phyloP scores from a whole-genome alignment of 1,284 basidiomycete species.

The Ceratobasidium sp. region DNA sequence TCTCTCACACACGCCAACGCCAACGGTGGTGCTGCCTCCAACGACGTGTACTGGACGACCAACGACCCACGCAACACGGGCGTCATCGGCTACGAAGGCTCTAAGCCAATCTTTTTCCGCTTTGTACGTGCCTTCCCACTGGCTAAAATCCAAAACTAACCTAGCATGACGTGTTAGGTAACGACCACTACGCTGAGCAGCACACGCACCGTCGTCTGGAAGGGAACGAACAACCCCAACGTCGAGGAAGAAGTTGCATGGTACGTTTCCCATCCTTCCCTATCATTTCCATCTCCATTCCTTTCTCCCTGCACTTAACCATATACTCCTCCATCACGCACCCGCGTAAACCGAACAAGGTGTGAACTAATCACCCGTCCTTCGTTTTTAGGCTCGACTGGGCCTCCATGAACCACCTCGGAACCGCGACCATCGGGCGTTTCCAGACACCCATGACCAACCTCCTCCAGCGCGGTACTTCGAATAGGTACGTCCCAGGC shows the following conservation, averaged over 20 bases:
- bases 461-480: conserved; percentile 29
- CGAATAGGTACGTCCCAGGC: conserved; percentile 21
- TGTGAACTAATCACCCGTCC: too few species aligned
- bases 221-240: conserved; percentile 39
- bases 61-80: conserved; percentile 72
- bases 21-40: conserved; percentile 41
- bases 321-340: too few species aligned
- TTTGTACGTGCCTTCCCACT: conserved; percentile 7
- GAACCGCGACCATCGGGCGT: conserved; percentile 31
- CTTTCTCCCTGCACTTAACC: too few species aligned
- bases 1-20: conserved; percentile 19
- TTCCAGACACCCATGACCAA: conserved; percentile 41
- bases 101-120: conserved; percentile 49
- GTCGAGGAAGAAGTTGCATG: conserved; percentile 39
- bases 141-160: not conserved
- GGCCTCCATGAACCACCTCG: conserved; percentile 39
- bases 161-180: not conserved
- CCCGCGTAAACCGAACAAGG: too few species aligned
- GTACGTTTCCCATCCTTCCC: too few species aligned
- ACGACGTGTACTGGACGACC: conserved; percentile 69
- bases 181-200: conserved; percentile 38
- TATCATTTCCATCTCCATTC: too few species aligned
- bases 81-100: conserved; percentile 72
- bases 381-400: conserved; percentile 38
- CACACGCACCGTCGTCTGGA: conserved; percentile 40